A percentile compares a stretch with the other conserved stretches of the same genome.
Conservation (phyloP, 2,329 filamentous ascomycete genomes). For the Diaporthe eres region DNA sequence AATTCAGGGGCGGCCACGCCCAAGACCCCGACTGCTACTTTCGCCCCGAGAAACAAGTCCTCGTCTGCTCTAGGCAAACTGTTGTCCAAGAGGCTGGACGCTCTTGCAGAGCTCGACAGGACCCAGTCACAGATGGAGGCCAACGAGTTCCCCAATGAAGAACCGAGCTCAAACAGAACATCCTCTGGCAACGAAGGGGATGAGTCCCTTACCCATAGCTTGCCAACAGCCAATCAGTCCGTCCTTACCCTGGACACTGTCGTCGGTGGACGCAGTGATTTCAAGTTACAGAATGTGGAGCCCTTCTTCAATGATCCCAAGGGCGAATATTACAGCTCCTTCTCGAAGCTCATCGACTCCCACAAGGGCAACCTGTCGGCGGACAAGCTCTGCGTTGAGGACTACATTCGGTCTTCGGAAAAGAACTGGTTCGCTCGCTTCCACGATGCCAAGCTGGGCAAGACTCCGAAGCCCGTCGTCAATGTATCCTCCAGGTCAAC, state of each 20-base stretch:
- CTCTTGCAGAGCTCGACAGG: slow-evolving; percentile 35
- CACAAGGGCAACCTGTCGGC: slow-evolving; percentile 70
- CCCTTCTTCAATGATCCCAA: slow-evolving; percentile 77
- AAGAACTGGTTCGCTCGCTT: slow-evolving; percentile 76
- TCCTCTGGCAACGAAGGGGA: slow-evolving; percentile 35
- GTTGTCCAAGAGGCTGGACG: slow-evolving; percentile 28
- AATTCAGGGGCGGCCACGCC: slow-evolving; percentile 30
- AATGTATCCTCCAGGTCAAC: slow-evolving; percentile 47
- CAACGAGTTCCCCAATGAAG: slow-evolving; percentile 46
- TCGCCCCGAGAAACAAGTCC: slow-evolving; percentile 18
- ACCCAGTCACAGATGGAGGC: slow-evolving; percentile 38
- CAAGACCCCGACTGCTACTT: not conserved
- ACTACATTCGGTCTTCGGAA: slow-evolving; percentile 74
- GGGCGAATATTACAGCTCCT: slow-evolving; percentile 71
- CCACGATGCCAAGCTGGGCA: slow-evolving; percentile 70
- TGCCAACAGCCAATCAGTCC: slow-evolving; percentile 39
- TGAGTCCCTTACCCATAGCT: slow-evolving; percentile 1
- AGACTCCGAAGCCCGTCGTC: slow-evolving; percentile 40
- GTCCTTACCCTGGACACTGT: slow-evolving; percentile 68
- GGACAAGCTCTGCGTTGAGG: slow-evolving; percentile 73
- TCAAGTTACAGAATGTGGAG: slow-evolving; percentile 75
- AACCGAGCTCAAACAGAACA: slow-evolving; percentile 38
- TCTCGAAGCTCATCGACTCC: slow-evolving; percentile 68
- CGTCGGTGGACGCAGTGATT: slow-evolving; percentile 72
- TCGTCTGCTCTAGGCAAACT: slow-evolving; percentile 31